phyloP scores from a whole-genome alignment of 1,139 yeast species.

The Pneumocystis oryctolagi region DNA sequence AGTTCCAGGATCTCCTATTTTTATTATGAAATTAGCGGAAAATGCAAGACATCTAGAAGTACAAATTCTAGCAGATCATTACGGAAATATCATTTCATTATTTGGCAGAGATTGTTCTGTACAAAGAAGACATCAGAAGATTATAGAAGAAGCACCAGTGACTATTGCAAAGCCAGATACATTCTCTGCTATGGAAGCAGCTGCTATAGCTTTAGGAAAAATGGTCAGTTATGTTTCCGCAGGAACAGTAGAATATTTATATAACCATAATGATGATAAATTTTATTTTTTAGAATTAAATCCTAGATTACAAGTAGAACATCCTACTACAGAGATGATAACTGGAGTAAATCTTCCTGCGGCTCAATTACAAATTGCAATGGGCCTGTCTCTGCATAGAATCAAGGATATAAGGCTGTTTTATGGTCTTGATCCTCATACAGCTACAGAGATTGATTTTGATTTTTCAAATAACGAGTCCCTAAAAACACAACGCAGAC shows the following conservation, averaged over 20 bases:
- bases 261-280: slow-evolving; percentile 84
- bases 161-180: slow-evolving; percentile 81
- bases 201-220: slow-evolving; percentile 91
- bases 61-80: slow-evolving; percentile 86
- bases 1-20: slow-evolving; percentile 91
- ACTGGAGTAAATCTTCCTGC: slow-evolving; percentile 96
- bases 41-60: slow-evolving; percentile 92
- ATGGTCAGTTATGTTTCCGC: slow-evolving; percentile 96
- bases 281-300: slow-evolving; percentile 90
- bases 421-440: slow-evolving; percentile 92
- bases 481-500: slow-evolving; percentile 68
- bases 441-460: slow-evolving; percentile 79
- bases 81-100: slow-evolving; percentile 82
- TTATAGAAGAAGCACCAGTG: slow-evolving; percentile 93
- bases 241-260: slow-evolving; percentile 94
- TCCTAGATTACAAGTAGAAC: slow-evolving; percentile 97
- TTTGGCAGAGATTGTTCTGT: slow-evolving; percentile 96
- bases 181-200: slow-evolving; percentile 81
- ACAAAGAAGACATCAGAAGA: slow-evolving; percentile 93
- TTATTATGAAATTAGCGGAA: slow-evolving; percentile 88
- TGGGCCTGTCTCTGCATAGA: slow-evolving; percentile 97
- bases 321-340: slow-evolving; percentile 98
- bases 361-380: slow-evolving; percentile 94
- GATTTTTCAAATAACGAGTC: slow-evolving; percentile 66
- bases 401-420: slow-evolving; percentile 80